Evolutionary conservation across 2,329 filamentous ascomycete genomes (phyloP), one percentile per base, ranked within the genome.

Genomic region (Fusarium domesticum): DNA sequence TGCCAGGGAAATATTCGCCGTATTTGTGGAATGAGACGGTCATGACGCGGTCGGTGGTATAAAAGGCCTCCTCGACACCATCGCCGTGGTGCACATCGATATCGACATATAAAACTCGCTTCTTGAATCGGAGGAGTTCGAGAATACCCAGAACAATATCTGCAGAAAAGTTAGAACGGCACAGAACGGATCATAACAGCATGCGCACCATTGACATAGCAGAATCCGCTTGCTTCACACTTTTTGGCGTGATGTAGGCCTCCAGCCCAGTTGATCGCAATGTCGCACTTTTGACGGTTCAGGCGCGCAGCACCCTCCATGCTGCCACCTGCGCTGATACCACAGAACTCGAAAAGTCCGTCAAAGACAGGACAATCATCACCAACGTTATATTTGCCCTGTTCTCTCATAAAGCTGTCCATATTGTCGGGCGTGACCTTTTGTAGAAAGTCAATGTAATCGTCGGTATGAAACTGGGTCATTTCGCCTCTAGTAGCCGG

Each of bases 381-480:
- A 30, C 92, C 88, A 46, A 97, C 90, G 47, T 96, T 96, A 75
- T 93, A 97, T 53, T 90, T 89, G 32, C 80, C 85, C 66, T 97
- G 91, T 66, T 98, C 93, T 59, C 91, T 87, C 57, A 85, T 80
- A 64, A 89, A 97, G 54, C 80, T 81, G 58, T 98, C 95, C 89
- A 97, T 97, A 65, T 98, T 98, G 72, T 98, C 93, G 2, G 93
- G 95, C 0, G 93, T 97, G 43, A 98, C 93, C 60, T 95, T 95
- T 71, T 78, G 87, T 15, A 98, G 75, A 63, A 97, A 98, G 43
- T 96, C 89, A 53, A 98, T 89, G 69, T 98, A 98, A 62, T 96
- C 91, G 64, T 88, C 82, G 39, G 89, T 93, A 67, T 98, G 93
- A 63, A 97, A 98, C 50, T 93, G 87, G 42, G 85, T 88, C 76